These are phyloP conservation scores for Scheffersomyces spartinae DNA, from an alignment of 805 yeast species.

Conservation along the genomic window DNA sequence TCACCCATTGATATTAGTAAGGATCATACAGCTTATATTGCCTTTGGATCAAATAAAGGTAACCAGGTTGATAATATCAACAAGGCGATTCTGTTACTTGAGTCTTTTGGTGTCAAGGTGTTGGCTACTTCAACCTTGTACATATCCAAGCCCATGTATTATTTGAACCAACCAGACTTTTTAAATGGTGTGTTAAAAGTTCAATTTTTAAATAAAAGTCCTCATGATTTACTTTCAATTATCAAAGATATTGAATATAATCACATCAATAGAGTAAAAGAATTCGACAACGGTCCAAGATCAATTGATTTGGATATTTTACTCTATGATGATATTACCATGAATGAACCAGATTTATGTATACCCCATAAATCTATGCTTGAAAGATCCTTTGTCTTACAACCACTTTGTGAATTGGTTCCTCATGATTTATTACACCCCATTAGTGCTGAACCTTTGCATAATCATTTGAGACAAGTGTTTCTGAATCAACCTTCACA, in stretches of 20 bases:
- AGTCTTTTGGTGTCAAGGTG: constrained; percentile 31
- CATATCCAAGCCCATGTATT: constrained; percentile 89
- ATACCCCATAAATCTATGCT: constrained; percentile 85
- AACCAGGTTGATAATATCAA: constrained; percentile 52
- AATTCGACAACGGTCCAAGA: constrained; percentile 86
- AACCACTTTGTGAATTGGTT: constrained; percentile 76
- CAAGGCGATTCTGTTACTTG: constrained; percentile 39
- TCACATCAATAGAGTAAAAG: constrained; percentile 57
- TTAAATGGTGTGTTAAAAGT: constrained; percentile 72
- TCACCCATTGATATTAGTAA: constrained; percentile 2
- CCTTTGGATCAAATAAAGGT: constrained; percentile 87
- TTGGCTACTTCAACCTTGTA: constrained; percentile 65
- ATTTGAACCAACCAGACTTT: constrained; percentile 66
- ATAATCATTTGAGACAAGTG: constrained; percentile 51
- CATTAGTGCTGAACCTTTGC: constrained; percentile 72
- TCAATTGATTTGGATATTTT: constrained; percentile 82
- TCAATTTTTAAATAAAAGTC: constrained; percentile 43
- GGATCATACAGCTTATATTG: constrained; percentile 53
- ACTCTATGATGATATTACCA: constrained; percentile 48
- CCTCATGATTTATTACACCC: constrained; percentile 66
- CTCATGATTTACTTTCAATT: constrained; percentile 47
- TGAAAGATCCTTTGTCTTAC: constrained; percentile 81
- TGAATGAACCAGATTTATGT: constrained; percentile 47
- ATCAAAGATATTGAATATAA: constrained; percentile 74
- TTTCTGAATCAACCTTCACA: constrained; percentile 19